Conservation (phyloP, 2,329 filamentous ascomycete genomes). For the Hypomyces rosellus region DNA sequence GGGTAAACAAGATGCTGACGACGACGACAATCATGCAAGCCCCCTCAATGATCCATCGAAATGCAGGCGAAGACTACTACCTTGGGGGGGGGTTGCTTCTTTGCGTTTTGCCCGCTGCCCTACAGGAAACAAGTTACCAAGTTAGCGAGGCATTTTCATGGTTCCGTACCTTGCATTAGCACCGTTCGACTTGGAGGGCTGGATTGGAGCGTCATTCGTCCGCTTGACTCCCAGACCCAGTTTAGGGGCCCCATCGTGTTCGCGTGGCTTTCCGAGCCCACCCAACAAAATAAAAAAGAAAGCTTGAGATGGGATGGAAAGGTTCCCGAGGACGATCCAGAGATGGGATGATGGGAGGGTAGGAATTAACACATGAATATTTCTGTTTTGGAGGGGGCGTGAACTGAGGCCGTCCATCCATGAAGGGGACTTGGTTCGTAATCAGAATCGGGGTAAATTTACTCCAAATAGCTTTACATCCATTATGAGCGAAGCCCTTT, state of each 20-base stretch:
- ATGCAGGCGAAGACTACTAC: neutral
- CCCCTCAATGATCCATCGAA: neutral
- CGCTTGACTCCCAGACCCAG: neutral
- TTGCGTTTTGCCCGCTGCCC: neutral
- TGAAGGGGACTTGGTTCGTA: too few relatives aligned
- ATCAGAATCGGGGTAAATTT: too few relatives aligned
- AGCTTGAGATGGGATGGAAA: slow-evolving; percentile 1
- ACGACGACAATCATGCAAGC: slow-evolving; percentile 3
- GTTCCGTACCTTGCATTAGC: slow-evolving; percentile 12
- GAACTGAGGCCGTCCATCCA: too few relatives aligned
- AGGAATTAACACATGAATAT: neutral
- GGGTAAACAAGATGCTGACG: slow-evolving; percentile 5
- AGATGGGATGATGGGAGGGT: too few relatives aligned
- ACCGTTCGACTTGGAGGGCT: slow-evolving; percentile 2
- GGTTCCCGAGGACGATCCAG: too few relatives aligned
- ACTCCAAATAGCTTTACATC: too few relatives aligned
- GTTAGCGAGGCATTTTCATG: slow-evolving; percentile 9
- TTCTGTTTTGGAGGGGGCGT: neutral
- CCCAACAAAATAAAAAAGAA: slow-evolving; percentile 5
- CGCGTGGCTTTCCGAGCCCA: slow-evolving; percentile 6
- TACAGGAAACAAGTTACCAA: neutral
- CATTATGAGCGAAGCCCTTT: too few relatives aligned
- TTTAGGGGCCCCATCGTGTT: neutral
- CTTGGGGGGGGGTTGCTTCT: neutral
- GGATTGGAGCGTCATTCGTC: slow-evolving; percentile 6